These are phyloP conservation scores for Dovyalis caffra DNA, from an alignment of 345 rosid species.

Conservation along the genomic window DNA sequence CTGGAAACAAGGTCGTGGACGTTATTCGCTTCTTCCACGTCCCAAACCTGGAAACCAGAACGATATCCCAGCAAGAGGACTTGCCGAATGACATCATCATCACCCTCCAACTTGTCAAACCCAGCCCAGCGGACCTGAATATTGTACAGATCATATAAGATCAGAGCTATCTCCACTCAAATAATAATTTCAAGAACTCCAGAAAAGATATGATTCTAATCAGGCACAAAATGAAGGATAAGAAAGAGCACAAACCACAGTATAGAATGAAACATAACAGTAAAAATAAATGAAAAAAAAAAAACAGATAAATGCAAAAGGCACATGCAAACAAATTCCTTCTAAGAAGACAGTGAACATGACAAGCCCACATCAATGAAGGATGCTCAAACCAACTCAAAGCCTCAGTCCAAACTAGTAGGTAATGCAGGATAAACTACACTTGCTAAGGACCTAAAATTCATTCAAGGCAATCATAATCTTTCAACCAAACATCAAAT, in stretches of 20 bases:
- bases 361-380: background rate
- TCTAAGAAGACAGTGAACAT: background rate
- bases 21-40: slow-evolving; percentile 84
- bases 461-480: background rate
- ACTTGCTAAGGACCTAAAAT: background rate
- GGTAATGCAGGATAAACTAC: background rate
- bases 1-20: slow-evolving; percentile 72
- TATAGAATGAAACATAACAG: background rate
- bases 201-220: background rate
- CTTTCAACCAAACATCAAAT: background rate
- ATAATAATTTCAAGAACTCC: background rate
- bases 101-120: slow-evolving; percentile 80
- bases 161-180: slow-evolving; percentile 1
- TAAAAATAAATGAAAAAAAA: background rate
- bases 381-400: background rate
- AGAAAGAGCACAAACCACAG: background rate
- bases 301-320: no score
- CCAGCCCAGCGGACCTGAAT: slow-evolving; percentile 90
- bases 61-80: slow-evolving; percentile 76
- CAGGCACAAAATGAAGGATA: background rate
- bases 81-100: slow-evolving; percentile 43
- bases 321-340: background rate
- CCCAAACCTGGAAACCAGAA: slow-evolving; percentile 97
- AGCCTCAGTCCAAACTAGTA: background rate
- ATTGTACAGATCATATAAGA: slow-evolving; percentile 13